Conservation (phyloP, 805 yeast genomes). For the Suhomyces tanzawaensis region DNA sequence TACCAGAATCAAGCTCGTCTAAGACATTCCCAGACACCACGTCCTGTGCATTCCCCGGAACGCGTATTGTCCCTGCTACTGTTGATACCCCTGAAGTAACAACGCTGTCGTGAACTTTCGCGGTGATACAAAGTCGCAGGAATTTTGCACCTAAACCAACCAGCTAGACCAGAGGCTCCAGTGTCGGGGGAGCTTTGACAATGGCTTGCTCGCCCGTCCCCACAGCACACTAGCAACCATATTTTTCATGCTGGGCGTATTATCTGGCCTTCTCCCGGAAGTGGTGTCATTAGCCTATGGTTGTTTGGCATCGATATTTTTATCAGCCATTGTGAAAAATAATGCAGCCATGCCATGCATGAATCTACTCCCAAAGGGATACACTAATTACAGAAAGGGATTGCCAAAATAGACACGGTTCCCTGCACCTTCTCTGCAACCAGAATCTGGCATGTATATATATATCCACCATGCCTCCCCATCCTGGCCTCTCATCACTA, state of each 20-base stretch:
- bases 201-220: no score
- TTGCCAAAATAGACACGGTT: no score
- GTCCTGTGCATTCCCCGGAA: no score
- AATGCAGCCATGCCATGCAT: background rate
- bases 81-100: background rate
- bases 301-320: background rate
- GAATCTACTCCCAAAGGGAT: conserved; percentile 2
- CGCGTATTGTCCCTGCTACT: background rate
- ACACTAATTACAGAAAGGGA: background rate
- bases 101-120: no score
- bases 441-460: no score
- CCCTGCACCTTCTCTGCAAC: no score
- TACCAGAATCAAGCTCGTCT: no score
- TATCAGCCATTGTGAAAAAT: background rate
- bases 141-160: conserved; percentile 4
- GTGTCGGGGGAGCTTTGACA: no score
- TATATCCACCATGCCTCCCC: background rate
- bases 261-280: no score
- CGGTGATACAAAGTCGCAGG: background rate
- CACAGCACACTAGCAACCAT: no score
- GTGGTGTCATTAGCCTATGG: background rate
- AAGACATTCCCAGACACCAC: no score
- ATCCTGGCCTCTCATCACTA: background rate
- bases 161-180: background rate
- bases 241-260: no score